Base-by-base conservation (phyloP, 176 grass and related monocot species). In the Aegilops sharonensis region DNA sequence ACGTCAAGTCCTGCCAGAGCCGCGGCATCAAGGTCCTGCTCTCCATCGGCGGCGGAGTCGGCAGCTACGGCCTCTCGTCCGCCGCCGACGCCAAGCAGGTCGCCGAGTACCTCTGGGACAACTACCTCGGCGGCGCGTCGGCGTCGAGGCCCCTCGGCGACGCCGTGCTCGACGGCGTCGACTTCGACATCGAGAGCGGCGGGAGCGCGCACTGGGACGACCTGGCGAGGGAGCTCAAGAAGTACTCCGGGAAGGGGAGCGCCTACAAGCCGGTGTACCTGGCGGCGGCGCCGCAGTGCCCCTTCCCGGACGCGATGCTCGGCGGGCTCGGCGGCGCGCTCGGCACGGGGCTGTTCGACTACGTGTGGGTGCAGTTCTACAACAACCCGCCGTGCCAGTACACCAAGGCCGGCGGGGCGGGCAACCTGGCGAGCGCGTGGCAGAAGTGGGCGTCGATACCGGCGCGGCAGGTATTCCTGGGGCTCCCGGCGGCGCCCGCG, bases 281-380 rank as follows among this genome's bases (percentile, higher is more conserved):
- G 8, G 27, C 75, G 3, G 90, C 93, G 5, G 93, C 93, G 25
- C 93, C 93, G 32, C 93, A 95, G 79, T 95, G 93, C 75, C 93
- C 93, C 18, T 95, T 90, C 79, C 93, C 93, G 20, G 93, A 95
- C 78, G 88, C 90, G 50, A 92, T 79, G 80, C 62, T 92, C 24
- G 90, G 93, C 3, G n/a, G 36, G 76, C 62, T 92, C 24, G 88
- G 93, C 3, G n/a, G 36, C 3, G 93, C 93, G 31, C 80, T 95
- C 3, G 3, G 9, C 3, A 95, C 86, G 2, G 90, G 90, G 3
- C 75, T 91, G 18, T 95, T 97, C 70, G 89, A 97, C 89, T 95
- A 93, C 89, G 91, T 97, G 31, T 97, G 95, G 95, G 87, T 97
- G 54, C 95, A 97, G 87, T 97, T 97, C 72, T 97, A 93, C 92